Conservation (phyloP, 768 basidiomycete species). For the Holtermanniella nyarrowii region DNA sequence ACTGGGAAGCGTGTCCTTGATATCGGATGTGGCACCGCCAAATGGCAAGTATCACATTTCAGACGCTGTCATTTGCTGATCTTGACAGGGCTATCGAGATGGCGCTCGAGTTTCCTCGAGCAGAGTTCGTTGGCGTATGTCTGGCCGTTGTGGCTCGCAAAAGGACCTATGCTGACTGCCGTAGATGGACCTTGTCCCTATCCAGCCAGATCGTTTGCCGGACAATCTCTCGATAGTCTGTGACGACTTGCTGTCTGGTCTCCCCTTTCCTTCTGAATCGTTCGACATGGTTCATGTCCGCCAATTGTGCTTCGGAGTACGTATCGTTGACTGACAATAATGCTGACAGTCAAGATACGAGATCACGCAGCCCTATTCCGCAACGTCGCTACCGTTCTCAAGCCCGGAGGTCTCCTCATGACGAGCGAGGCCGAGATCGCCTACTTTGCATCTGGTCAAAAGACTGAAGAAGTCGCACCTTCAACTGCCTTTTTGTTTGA, state of each 20-base stretch:
- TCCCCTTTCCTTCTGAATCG: constrained; percentile 10
- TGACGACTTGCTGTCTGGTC: constrained; percentile 8
- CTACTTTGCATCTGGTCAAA: constrained; percentile 13
- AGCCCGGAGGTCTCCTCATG: constrained; percentile 8
- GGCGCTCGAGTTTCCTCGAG: constrained; percentile 13
- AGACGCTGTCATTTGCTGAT: constrained; percentile 10
- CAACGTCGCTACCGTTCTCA: constrained; percentile 4
- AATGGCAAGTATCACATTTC: background rate
- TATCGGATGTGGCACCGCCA: constrained; percentile 14
- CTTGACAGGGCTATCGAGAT: constrained; percentile 14
- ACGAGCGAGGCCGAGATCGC: constrained; percentile 7
- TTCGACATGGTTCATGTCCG: constrained; percentile 15
- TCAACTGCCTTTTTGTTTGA: background rate
- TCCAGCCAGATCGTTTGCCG: constrained; percentile 10
- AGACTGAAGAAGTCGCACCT: background rate
- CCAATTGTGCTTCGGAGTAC: constrained; percentile 11
- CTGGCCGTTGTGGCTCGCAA: background rate
- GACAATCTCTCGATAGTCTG: constrained; percentile 9
- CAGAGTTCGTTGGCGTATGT: constrained; percentile 9
- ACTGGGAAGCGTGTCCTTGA: constrained; percentile 6
- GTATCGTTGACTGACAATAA: background rate
- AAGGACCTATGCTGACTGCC: background rate
- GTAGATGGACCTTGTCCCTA: constrained; percentile 9
- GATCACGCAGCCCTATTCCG: constrained; percentile 6
- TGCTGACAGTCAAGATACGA: constrained; percentile 4